Evolutionary conservation across 1,284 basidiomycete species (phyloP).

Genomic region (Crocinoboletus sp.): DNA sequence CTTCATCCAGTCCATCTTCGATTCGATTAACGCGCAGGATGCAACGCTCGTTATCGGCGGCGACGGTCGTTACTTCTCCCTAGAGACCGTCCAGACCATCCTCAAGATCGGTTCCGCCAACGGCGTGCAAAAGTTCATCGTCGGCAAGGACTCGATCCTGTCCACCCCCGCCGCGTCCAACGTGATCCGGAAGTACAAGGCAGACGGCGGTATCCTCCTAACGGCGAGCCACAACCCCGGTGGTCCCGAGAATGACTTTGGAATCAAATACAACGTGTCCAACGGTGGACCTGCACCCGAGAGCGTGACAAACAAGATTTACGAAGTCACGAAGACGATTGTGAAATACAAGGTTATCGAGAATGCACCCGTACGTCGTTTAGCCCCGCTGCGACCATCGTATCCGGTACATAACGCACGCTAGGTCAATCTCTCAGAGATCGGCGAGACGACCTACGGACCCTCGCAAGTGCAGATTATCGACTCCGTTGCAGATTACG

Average conservation of each 20-base stretch:
- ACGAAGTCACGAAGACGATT: slow-evolving; percentile 87
- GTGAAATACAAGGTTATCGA: slow-evolving; percentile 84
- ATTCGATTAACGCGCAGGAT: slow-evolving; percentile 80
- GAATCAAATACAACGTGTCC: slow-evolving; percentile 98
- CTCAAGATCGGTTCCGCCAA: slow-evolving; percentile 91
- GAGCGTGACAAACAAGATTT: slow-evolving; percentile 92
- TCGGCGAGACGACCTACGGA: slow-evolving; percentile 78
- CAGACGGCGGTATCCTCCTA: slow-evolving; percentile 94
- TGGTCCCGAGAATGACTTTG: slow-evolving; percentile 96
- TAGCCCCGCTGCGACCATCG: background rate
- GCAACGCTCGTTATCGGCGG: slow-evolving; percentile 94
- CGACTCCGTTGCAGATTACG: slow-evolving; percentile 92
- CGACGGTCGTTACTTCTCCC: slow-evolving; percentile 93
- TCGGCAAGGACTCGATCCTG: slow-evolving; percentile 88
- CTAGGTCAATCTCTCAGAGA: slow-evolving; percentile 81
- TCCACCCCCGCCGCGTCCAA: slow-evolving; percentile 98
- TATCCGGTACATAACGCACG: background rate
- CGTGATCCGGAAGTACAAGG: slow-evolving; percentile 93
- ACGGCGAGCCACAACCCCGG: slow-evolving; percentile 99
- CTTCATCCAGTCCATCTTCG: slow-evolving; percentile 94
- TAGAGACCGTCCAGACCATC: slow-evolving; percentile 89
- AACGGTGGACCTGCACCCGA: slow-evolving; percentile 98
- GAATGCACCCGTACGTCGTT: slow-evolving; percentile 59
- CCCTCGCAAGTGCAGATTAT: slow-evolving; percentile 87
- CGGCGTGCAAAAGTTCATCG: slow-evolving; percentile 83